A percentile compares a stretch with the other conserved stretches of the same genome.
Evolutionary conservation across 345 rosid genomes (phyloP).

Genomic region (Salix koriyanagi): DNA sequence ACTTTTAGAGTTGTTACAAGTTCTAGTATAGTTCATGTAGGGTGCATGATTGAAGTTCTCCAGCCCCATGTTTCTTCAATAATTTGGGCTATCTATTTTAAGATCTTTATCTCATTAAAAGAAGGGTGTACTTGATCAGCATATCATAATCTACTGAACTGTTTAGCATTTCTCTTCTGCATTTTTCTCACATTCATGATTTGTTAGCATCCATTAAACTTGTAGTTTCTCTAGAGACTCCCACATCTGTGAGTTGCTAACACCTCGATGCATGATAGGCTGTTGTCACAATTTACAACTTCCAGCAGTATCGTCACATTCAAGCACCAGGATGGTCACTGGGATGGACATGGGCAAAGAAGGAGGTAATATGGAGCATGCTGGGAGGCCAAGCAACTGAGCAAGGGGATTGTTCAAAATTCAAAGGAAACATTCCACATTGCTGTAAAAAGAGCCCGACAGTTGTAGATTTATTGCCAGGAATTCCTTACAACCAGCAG

Average conservation of each 20-base stretch:
- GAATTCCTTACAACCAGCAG: conserved; percentile 67
- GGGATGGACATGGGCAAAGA: conserved; percentile 81
- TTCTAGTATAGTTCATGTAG: not conserved
- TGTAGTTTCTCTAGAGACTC: not conserved
- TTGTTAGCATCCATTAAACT: not conserved
- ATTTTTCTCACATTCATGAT: not conserved
- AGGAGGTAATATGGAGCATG: conserved; percentile 82
- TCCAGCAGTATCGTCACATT: conserved; percentile 86
- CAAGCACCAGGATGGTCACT: conserved; percentile 76
- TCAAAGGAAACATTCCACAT: conserved; percentile 74
- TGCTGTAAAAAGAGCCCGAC: conserved; percentile 74
- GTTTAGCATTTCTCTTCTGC: not conserved
- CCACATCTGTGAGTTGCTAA: not conserved
- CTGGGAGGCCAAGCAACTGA: conserved; percentile 74
- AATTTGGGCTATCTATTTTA: not conserved
- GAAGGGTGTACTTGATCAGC: not conserved
- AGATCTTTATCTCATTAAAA: not conserved
- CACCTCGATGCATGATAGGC: conserved; percentile 45
- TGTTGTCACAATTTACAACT: conserved; percentile 62
- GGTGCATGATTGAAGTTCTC: not conserved
- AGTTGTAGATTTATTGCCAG: conserved; percentile 78
- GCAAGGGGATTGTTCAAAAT: conserved; percentile 88
- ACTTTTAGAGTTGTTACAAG: no score
- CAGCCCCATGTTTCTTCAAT: not conserved
- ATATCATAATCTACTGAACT: not conserved